These are phyloP conservation scores for Aethionema arabicum DNA, from an alignment of 345 rosid genomes.

Conservation along the genomic window DNA sequence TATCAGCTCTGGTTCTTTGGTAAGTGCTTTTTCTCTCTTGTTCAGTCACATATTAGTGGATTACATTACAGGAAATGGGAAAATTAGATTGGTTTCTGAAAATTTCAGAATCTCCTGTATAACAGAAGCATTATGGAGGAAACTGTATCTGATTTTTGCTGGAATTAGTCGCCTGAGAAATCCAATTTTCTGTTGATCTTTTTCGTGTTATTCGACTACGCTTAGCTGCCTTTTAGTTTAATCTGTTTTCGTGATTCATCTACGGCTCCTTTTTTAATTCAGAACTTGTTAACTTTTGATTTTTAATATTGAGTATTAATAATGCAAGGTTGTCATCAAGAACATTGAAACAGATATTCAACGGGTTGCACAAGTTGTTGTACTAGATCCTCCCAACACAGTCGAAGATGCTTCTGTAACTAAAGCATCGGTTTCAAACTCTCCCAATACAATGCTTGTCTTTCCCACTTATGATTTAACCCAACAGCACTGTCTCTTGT, in stretches of 20 bases:
- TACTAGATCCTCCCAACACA: slow-evolving; percentile 69
- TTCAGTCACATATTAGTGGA: not conserved
- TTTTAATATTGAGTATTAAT: slow-evolving; percentile 1
- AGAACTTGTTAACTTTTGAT: slow-evolving; percentile 1
- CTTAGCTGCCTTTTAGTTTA: not conserved
- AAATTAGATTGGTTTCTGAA: slow-evolving; percentile 2
- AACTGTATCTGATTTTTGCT: not conserved
- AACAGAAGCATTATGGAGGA: not conserved
- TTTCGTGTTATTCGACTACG: not conserved
- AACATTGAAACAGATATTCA: slow-evolving; percentile 49
- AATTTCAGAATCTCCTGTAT: not conserved
- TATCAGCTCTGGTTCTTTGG: slow-evolving; percentile 75
- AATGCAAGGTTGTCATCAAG: slow-evolving; percentile 57
- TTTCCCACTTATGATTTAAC: slow-evolving; percentile 58
- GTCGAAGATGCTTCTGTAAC: slow-evolving; percentile 20
- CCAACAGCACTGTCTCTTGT: slow-evolving; percentile 23
- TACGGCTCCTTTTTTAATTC: not conserved
- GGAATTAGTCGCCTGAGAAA: not conserved
- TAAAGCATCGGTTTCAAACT: slow-evolving; percentile 23
- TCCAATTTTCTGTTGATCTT: not conserved
- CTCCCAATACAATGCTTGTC: slow-evolving; percentile 47
- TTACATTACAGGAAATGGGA: not conserved
- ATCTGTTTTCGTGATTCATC: not conserved
- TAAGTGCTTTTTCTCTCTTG: slow-evolving; percentile 34
- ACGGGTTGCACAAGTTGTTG: slow-evolving; percentile 69